Evolutionary conservation across 768 basidiomycete genomes (phyloP).

Genomic region (Rhodotorula paludigena): DNA sequence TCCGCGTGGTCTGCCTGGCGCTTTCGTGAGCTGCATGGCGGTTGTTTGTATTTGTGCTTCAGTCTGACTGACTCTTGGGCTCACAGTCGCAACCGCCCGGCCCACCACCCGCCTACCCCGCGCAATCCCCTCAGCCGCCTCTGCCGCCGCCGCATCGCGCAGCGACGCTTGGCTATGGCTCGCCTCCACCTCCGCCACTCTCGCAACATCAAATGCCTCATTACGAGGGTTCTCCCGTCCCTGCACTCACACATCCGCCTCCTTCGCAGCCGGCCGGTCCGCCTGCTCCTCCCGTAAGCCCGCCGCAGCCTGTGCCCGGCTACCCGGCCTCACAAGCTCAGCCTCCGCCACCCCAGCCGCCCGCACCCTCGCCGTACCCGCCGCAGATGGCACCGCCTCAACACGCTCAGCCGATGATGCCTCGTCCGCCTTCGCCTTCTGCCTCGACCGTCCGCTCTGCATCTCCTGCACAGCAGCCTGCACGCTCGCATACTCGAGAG

Average conservation of each 20-base stretch:
- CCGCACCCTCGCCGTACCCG: conserved; percentile 5
- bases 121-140: neutral
- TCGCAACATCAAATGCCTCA: neutral
- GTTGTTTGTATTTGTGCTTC: conserved; percentile 39
- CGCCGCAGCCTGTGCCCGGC: conserved; percentile 37
- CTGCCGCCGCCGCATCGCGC: neutral
- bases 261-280: no score
- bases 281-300: neutral
- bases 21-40: conserved; percentile 36
- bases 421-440: conserved; percentile 35
- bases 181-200: neutral
- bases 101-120: conserved; percentile 38
- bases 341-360: conserved; percentile 20
- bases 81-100: conserved; percentile 45
- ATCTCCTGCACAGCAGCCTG: neutral
- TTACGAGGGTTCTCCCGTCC: neutral
- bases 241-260: neutral
- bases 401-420: neutral
- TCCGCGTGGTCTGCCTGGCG: conserved; percentile 29
- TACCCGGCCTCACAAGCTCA: neutral
- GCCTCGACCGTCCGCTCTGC: conserved; percentile 3
- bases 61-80: conserved; percentile 39
- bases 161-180: neutral
- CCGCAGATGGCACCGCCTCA: neutral
- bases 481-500: neutral